Conservation (phyloP, 2,329 filamentous ascomycete species). For the Dactylonectria macrodidyma region DNA sequence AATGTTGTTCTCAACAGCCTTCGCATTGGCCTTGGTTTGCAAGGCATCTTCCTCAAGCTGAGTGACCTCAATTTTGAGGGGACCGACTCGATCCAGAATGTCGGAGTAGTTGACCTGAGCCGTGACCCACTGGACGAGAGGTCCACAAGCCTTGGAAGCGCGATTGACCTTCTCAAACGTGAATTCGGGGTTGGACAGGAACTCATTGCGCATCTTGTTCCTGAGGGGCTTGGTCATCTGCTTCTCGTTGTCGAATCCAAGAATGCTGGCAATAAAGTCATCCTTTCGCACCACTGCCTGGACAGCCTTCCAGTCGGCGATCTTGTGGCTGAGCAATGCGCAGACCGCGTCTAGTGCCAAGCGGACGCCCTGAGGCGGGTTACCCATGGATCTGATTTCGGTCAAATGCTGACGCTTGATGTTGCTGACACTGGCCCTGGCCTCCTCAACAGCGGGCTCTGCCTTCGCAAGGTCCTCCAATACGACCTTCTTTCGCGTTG, state of each 20-base stretch:
- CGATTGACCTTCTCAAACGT: constrained; percentile 97
- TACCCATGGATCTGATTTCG: constrained; percentile 97
- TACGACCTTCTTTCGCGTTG: constrained; percentile 86
- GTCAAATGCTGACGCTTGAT: constrained; percentile 98
- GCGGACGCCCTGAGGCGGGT: constrained; percentile 90
- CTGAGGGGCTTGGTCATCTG: constrained; percentile 91
- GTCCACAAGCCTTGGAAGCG: constrained; percentile 96
- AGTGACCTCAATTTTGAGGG: constrained; percentile 89
- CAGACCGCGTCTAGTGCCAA: constrained; percentile 97
- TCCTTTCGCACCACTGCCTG: constrained; percentile 90
- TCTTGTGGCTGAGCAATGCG: constrained; percentile 91
- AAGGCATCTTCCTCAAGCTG: constrained; percentile 90
- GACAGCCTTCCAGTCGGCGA: constrained; percentile 91
- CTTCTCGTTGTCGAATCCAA: constrained; percentile 95
- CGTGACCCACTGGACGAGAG: constrained; percentile 95
- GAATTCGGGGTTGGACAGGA: constrained; percentile 93
- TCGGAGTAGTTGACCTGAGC: constrained; percentile 99
- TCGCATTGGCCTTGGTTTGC: constrained; percentile 93
- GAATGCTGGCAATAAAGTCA: constrained; percentile 98
- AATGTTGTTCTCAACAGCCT: constrained; percentile 92
- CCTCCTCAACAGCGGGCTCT: constrained; percentile 93
- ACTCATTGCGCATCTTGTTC: constrained; percentile 92
- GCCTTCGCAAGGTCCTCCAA: constrained; percentile 89
- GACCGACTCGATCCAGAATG: constrained; percentile 94
- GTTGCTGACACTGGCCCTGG: constrained; percentile 96